Percentiles rank a stretch among this genome's conserved stretches.
phyloP scores from a whole-genome alignment of 331 rosid genomes.

The Telfairia occidentalis region DNA sequence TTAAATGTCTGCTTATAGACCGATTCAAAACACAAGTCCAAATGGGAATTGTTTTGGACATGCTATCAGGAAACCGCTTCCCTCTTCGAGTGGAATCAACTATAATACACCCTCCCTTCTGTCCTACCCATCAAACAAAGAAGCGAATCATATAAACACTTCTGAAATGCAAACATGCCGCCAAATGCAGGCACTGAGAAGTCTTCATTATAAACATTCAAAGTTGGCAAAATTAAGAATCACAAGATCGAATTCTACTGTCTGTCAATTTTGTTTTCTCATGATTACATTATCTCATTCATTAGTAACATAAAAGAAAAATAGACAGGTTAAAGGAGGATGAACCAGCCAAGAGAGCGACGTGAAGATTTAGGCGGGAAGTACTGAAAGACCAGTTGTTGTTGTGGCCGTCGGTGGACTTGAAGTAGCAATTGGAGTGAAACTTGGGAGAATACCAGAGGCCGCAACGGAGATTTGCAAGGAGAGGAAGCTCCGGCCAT shows the following conservation, averaged over 20 bases:
- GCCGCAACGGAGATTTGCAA: slow-evolving; percentile 86
- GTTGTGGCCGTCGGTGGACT: slow-evolving; percentile 92
- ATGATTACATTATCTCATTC: background rate
- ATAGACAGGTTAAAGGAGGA: background rate
- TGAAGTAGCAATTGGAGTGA: slow-evolving; percentile 72
- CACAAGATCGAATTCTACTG: background rate
- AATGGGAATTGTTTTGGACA: slow-evolving; percentile 92
- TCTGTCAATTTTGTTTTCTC: background rate
- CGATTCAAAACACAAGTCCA: slow-evolving; percentile 90
- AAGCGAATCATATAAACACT: background rate
- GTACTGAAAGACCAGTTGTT: slow-evolving; percentile 77
- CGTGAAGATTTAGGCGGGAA: slow-evolving; percentile 81
- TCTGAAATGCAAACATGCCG: background rate
- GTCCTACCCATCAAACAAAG: slow-evolving; percentile 42
- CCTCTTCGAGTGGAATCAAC: slow-evolving; percentile 90
- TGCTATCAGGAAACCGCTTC: slow-evolving; percentile 89
- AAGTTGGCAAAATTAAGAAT: background rate
- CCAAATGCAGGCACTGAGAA: background rate
- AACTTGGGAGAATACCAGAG: slow-evolving; percentile 67
- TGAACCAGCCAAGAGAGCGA: slow-evolving; percentile 69
- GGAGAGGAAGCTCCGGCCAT: slow-evolving; percentile 86
- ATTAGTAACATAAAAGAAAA: background rate
- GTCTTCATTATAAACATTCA: background rate
- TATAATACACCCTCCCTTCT: slow-evolving; percentile 72
- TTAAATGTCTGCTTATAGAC: slow-evolving; percentile 32